Conservation (phyloP, 2,329 filamentous ascomycete genomes). For the Chalaropsis ovoidea region DNA sequence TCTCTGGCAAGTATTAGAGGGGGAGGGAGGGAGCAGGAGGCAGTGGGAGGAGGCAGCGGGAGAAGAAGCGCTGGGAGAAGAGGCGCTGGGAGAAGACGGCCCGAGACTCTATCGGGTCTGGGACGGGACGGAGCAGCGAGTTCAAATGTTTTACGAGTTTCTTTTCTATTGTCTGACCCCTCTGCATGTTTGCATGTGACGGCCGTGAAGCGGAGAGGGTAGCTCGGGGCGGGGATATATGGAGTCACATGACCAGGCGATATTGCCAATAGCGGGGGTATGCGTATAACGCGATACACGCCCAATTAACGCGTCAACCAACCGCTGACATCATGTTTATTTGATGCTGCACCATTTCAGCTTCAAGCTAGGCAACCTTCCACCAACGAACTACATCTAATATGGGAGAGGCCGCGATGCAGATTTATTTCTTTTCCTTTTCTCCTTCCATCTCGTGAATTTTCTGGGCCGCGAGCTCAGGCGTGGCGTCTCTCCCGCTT, state of each 20-base stretch:
- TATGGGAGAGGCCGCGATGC: neutral
- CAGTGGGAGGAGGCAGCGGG: neutral
- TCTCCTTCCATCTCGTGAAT: neutral
- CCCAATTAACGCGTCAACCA: neutral
- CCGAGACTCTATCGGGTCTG: neutral
- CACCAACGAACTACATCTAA: neutral
- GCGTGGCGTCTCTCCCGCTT: neutral
- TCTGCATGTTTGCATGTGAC: neutral
- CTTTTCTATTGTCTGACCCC: neutral
- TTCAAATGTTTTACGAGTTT: constrained; percentile 1
- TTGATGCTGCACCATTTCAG: neutral
- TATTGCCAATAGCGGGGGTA: neutral
- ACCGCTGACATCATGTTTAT: constrained; percentile 7
- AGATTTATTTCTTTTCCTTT: neutral
- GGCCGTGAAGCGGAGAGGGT: neutral
- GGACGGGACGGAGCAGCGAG: neutral
- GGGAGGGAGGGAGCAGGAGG: neutral
- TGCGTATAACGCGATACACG: neutral
- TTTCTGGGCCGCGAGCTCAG: neutral
- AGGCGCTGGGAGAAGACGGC: neutral
- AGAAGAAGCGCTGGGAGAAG: neutral
- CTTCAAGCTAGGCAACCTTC: neutral
- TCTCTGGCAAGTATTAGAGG: constrained; percentile 30
- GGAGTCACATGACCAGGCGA: neutral
- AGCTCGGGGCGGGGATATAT: neutral